phyloP scores from a whole-genome alignment of 164 flowering plant species.

The Aristolochia californica region DNA sequence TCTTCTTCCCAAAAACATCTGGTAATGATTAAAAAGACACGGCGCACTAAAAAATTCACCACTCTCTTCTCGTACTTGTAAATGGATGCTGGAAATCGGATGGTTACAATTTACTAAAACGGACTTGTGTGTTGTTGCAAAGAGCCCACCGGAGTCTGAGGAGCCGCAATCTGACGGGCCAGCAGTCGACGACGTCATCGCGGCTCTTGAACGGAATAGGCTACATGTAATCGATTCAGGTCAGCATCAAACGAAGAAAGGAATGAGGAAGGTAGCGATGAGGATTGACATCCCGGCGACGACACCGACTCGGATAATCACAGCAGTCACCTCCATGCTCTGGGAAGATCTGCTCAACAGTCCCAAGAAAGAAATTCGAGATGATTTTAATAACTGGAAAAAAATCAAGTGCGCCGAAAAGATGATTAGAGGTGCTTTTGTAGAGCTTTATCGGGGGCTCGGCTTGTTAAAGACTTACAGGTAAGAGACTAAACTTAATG shows the following conservation, averaged over 20 bases:
- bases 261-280: conserved; percentile 45
- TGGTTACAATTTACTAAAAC: too few species aligned
- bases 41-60: too few species aligned
- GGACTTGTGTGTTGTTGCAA: conserved; percentile 24
- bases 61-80: too few species aligned
- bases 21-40: too few species aligned
- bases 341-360: conserved; percentile 83
- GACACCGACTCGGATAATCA: conserved; percentile 47
- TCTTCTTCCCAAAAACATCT: too few species aligned
- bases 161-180: conserved; percentile 15
- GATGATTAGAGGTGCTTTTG: conserved; percentile 84
- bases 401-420: conserved; percentile 84
- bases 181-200: conserved; percentile 31
- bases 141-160: conserved; percentile 20
- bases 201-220: conserved; percentile 46
- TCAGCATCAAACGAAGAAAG: conserved; percentile 37
- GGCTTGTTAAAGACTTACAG: conserved; percentile 81
- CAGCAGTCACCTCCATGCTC: conserved; percentile 53
- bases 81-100: too few species aligned
- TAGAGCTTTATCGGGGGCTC: conserved; percentile 87
- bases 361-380: conserved; percentile 47
- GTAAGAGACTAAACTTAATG: too few species aligned
- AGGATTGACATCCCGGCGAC: conserved; percentile 70
- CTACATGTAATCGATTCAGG: conserved; percentile 30
- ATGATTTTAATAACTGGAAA: conserved; percentile 50